A percentile compares a stretch with the other conserved stretches of the same genome.
These are phyloP conservation scores for Teratosphaeriaceae sp. DNA, from an alignment of 2,329 filamentous ascomycete species.

Conservation along the genomic window DNA sequence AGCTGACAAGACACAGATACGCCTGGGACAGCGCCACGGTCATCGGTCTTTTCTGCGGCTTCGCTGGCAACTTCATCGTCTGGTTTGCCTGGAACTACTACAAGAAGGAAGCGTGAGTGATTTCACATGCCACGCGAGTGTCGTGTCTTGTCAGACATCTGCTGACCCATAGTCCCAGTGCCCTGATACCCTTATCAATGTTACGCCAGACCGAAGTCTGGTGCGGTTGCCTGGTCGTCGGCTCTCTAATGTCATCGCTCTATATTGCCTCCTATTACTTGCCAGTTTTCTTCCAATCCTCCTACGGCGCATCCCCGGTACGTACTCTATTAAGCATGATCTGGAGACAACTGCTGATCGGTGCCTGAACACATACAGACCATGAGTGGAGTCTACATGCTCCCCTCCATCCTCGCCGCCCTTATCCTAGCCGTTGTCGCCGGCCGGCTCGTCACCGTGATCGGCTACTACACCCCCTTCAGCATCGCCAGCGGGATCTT, in stretches of 20 bases:
- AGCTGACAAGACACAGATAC: slow-evolving; percentile 18
- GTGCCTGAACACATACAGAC: too few relatives aligned
- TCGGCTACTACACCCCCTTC: slow-evolving; percentile 20
- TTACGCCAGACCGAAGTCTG: slow-evolving; percentile 10
- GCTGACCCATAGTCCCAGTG: too few relatives aligned
- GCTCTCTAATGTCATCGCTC: not conserved
- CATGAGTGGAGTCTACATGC: slow-evolving; percentile 35
- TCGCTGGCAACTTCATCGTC: slow-evolving; percentile 12
- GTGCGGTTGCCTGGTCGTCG: not conserved
- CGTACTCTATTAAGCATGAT: too few relatives aligned
- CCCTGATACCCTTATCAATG: slow-evolving; percentile 33
- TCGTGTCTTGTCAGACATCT: too few relatives aligned
- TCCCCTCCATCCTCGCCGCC: slow-evolving; percentile 20
- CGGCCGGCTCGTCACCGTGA: slow-evolving; percentile 15
- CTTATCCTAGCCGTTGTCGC: slow-evolving; percentile 15
- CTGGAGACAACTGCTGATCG: too few relatives aligned
- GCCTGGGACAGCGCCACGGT: slow-evolving; percentile 29
- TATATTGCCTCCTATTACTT: slow-evolving; percentile 16
- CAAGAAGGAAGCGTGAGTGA: slow-evolving; percentile 30
- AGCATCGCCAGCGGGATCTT: slow-evolving; percentile 9
- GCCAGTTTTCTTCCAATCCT: slow-evolving; percentile 43
- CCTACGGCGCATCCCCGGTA: slow-evolving; percentile 36
- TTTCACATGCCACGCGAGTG: too few relatives aligned
- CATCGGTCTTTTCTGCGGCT: slow-evolving; percentile 29
- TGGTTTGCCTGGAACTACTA: slow-evolving; percentile 29